Conservation (phyloP, 495 filamentous ascomycete genomes). For the Acidiella bohemica region DNA sequence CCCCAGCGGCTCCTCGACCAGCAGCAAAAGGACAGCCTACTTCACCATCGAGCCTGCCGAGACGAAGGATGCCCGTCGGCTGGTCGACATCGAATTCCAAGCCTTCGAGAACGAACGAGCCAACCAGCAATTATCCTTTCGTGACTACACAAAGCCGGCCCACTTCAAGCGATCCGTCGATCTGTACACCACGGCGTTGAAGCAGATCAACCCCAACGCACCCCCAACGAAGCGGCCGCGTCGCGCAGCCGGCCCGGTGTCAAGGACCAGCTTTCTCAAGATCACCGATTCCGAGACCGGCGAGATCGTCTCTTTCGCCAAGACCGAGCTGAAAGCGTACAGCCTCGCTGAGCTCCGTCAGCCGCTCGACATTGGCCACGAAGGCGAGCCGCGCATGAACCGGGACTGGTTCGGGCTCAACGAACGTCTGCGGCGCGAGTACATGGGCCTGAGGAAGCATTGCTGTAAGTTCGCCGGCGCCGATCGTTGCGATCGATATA, state of each 20-base stretch:
- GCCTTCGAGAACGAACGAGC: constrained; percentile 15
- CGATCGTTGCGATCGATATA: no score
- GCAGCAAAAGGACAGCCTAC: constrained; percentile 1
- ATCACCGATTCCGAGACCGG: constrained; percentile 6
- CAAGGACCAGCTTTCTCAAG: constrained; percentile 8
- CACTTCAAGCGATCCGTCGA: constrained; percentile 13
- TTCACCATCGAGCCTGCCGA: constrained; percentile 5
- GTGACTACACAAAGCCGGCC: constrained; percentile 9
- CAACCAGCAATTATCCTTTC: constrained; percentile 16
- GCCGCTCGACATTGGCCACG: constrained; percentile 11
- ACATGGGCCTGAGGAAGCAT: constrained; percentile 9
- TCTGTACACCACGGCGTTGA: constrained; percentile 6
- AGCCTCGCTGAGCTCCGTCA: constrained; percentile 2
- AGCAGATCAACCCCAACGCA: neutral
- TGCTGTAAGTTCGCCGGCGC: constrained; percentile 8
- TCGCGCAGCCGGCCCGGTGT: neutral
- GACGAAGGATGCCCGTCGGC: constrained; percentile 11
- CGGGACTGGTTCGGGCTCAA: constrained; percentile 17
- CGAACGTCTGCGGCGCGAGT: constrained; percentile 11
- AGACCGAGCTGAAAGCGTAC: constrained; percentile 13
- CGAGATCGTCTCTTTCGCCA: constrained; percentile 13
- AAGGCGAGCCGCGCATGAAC: constrained; percentile 15
- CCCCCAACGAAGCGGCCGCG: neutral
- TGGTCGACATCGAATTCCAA: constrained; percentile 19
- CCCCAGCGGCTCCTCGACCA: neutral